Conservation (phyloP, 2,329 filamentous ascomycete genomes). For the Xylariomycetidae sp. region DNA sequence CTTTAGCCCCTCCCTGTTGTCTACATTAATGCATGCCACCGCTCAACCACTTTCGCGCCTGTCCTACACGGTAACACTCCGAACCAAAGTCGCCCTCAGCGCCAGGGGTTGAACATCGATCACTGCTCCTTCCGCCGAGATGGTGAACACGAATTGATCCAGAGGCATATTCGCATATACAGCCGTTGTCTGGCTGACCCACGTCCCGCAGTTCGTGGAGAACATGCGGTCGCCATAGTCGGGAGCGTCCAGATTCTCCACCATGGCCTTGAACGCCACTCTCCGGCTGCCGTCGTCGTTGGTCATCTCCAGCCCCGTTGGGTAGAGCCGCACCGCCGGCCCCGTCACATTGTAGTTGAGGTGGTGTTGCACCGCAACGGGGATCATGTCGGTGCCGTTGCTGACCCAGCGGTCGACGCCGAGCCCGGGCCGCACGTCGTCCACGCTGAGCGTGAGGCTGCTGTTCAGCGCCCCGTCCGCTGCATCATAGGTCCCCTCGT, state of each 20-base stretch:
- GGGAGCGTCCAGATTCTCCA: conserved; percentile 18
- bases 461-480: conserved; percentile 8
- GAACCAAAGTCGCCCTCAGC: conserved; percentile 15
- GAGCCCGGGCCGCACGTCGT: conserved; percentile 17
- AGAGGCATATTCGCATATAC: conserved; percentile 25
- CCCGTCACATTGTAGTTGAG: conserved; percentile 20
- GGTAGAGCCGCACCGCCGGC: conserved; percentile 23
- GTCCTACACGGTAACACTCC: too few relatives aligned
- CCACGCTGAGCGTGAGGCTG: conserved; percentile 17
- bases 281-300: conserved; percentile 4
- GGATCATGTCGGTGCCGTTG: conserved; percentile 25
- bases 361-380: conserved; percentile 19
- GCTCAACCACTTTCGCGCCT: too few relatives aligned
- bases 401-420: conserved; percentile 21
- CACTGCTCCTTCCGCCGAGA: conserved; percentile 14
- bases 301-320: conserved; percentile 18
- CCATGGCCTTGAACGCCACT: conserved; percentile 23
- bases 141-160: conserved; percentile 26
- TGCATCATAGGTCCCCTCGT: conserved; percentile 17
- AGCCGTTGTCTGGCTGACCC: conserved; percentile 21
- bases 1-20: too few relatives aligned
- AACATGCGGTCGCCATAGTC: conserved; percentile 20
- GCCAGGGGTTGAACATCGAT: conserved; percentile 21
- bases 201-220: conserved; percentile 25
- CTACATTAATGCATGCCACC: too few relatives aligned